These are phyloP conservation scores for Kentomonas sorsogonicus DNA, from an alignment of 208 protist species.

Conservation along the genomic window DNA sequence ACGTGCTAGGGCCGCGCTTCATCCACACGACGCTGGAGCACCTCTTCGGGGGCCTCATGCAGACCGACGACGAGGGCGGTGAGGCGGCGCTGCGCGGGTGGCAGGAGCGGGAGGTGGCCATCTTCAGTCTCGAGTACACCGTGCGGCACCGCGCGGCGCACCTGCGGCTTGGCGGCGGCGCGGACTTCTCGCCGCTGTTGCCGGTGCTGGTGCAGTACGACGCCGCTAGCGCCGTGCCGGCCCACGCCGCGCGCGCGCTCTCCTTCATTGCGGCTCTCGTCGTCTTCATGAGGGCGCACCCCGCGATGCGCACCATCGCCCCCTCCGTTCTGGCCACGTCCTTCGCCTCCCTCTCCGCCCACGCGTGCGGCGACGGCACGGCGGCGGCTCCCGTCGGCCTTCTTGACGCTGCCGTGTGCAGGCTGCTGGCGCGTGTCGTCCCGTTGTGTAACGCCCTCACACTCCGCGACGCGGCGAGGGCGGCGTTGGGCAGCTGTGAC, in stretches of 20 bases:
- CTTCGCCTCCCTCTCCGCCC: no score
- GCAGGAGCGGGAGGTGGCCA: constrained; percentile 35
- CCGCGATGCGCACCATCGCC: no score
- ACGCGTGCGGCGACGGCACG: no score
- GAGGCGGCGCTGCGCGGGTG: neutral
- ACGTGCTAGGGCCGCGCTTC: constrained; percentile 36
- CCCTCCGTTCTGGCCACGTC: no score
- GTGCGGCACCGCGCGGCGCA: constrained; percentile 21
- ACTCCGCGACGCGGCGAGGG: no score
- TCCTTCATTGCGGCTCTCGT: no score
- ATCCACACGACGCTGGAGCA: constrained; percentile 29
- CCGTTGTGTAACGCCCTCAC: no score
- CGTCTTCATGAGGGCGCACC: no score
- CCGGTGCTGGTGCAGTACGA: constrained; percentile 32
- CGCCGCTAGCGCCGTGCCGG: constrained; percentile 14
- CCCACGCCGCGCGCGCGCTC: constrained; percentile 35
- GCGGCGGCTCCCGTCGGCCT: no score
- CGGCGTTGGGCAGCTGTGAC: no score
- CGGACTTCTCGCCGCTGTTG: constrained; percentile 26
- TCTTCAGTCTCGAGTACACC: constrained; percentile 46
- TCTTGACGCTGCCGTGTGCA: no score
- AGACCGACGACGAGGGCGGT: neutral
- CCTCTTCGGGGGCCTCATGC: constrained; percentile 25
- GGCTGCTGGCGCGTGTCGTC: no score
- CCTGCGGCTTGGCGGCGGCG: constrained; percentile 24